A percentile compares a stretch with the other conserved stretches of the same genome.
These are phyloP conservation scores for Medicago ruthenica DNA, from an alignment of 306 rosid genomes.

Conservation along the genomic window DNA sequence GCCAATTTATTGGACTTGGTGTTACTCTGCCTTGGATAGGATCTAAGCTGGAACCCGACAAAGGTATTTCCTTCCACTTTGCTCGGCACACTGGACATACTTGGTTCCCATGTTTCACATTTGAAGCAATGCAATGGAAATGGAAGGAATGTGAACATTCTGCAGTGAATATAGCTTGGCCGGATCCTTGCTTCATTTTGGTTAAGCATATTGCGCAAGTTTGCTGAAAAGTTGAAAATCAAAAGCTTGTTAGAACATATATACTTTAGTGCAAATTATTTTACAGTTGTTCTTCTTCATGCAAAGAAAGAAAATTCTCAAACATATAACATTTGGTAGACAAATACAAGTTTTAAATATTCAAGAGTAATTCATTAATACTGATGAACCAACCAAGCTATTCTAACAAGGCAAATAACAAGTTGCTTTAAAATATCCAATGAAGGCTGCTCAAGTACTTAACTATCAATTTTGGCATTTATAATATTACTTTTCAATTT, in stretches of 20 bases:
- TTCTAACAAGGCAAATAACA: too few relatives aligned
- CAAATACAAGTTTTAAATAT: too few relatives aligned
- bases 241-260: constrained; percentile 38
- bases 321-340: not conserved
- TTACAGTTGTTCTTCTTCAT: constrained; percentile 1
- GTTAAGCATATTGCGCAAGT: constrained; percentile 89
- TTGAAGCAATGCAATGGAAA: constrained; percentile 91
- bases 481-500: too few relatives aligned
- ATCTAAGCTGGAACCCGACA: constrained; percentile 65
- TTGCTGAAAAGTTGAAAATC: constrained; percentile 61
- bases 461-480: too few relatives aligned
- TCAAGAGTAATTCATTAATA: too few relatives aligned
- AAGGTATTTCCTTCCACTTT: constrained; percentile 94
- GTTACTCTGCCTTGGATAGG: constrained; percentile 62
- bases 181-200: constrained; percentile 93
- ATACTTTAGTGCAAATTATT: constrained; percentile 8
- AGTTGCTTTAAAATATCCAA: too few relatives aligned
- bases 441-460: too few relatives aligned
- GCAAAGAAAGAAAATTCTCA: not conserved
- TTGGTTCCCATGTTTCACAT: constrained; percentile 90
- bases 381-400: too few relatives aligned
- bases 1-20: constrained; percentile 72
- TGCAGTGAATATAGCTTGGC: constrained; percentile 93
- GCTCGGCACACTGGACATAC: constrained; percentile 97
- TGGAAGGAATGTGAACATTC: constrained; percentile 98